Base-by-base conservation (phyloP, 2,329 filamentous ascomycete species). In the Epichloe hybrida region DNA sequence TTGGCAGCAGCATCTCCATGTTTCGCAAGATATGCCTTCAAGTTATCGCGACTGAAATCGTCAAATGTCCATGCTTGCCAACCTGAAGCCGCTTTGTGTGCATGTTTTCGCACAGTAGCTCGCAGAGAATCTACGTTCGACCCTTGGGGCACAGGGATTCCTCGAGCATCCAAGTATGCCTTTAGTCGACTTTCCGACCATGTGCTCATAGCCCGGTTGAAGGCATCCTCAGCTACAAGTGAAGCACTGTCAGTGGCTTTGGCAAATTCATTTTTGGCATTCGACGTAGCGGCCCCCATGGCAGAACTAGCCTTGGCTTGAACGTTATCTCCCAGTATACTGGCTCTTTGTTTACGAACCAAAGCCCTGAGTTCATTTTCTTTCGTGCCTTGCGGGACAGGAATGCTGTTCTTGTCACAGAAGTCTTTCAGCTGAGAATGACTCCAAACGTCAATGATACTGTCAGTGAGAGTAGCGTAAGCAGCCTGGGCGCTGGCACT, bases 401-500 rank as follows among this genome's bases (percentile, higher is more conserved):
- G 66, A 63, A 98, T 85, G 52, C 81, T 81, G 60, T 97, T 93
- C 76, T 90, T 88, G 72, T 97, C 91, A 50, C 82, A 82, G 72
- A 93, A 97, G 55, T 88, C 84, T 76, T 97, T 97, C 65, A 98
- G 77, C 66, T 95, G 75, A 40, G 77, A 78, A 62, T 96, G 90
- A 61, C 85, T 83, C 93, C 93, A 98, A 4, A 86, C 82, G 59
- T 95, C 83, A 62, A 97, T 85, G 49, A 96, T 74, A 60, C 84
- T 82, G 60, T 97, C 88, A 55, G 84, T 88, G 41, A 97, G 71
- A 46, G 81, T 84, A 48, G 83, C 73, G 58, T 89, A 84, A 1
- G 87, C 84, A 39, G 79, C 74, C 47, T 83, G 80, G 12, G 84
- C 82, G 42, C 79, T 84, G 37, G 80, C 75, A 9, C 79, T 77